Percentiles rank a stretch among this genome's conserved stretches.
Conservation (phyloP, 768 basidiomycete species). For the Russula sp. region DNA sequence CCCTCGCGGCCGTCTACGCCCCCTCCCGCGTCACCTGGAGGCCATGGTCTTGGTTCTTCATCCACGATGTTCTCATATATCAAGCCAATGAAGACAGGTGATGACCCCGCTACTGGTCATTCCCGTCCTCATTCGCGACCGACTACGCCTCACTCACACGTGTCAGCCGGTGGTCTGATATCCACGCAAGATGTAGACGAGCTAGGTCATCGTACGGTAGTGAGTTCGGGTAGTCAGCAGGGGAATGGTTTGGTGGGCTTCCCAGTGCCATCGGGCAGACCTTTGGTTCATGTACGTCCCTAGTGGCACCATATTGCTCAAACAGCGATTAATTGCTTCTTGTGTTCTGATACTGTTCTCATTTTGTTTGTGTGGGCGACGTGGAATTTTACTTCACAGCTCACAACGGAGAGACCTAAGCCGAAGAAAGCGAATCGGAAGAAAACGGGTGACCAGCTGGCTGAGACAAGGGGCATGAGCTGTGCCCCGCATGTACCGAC, state of each 20-base stretch:
- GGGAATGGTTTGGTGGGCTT: slow-evolving; percentile 23
- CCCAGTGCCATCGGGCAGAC: slow-evolving; percentile 48
- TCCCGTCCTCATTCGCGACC: slow-evolving; percentile 22
- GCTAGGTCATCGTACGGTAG: slow-evolving; percentile 33
- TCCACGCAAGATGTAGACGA: slow-evolving; percentile 31
- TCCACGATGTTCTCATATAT: slow-evolving; percentile 68
- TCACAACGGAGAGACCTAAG: slow-evolving; percentile 65
- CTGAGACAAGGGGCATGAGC: neutral
- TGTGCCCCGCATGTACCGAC: neutral
- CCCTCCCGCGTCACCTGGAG: slow-evolving; percentile 8
- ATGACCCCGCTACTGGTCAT: slow-evolving; percentile 30
- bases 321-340: slow-evolving; percentile 19
- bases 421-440: slow-evolving; percentile 16
- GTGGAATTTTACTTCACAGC: slow-evolving; percentile 38
- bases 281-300: slow-evolving; percentile 83
- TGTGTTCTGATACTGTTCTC: slow-evolving; percentile 23
- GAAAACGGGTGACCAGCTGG: neutral
- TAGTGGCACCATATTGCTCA: slow-evolving; percentile 43
- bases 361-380: slow-evolving; percentile 26
- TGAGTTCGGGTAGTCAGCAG: slow-evolving; percentile 22
- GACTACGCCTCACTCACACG: slow-evolving; percentile 19
- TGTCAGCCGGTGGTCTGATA: slow-evolving; percentile 3
- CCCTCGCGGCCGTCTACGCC: slow-evolving; percentile 9
- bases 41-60: slow-evolving; percentile 48
- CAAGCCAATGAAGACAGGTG: slow-evolving; percentile 41